Conservation (phyloP, 306 rosid species). For the Echinosophora koreensis region DNA sequence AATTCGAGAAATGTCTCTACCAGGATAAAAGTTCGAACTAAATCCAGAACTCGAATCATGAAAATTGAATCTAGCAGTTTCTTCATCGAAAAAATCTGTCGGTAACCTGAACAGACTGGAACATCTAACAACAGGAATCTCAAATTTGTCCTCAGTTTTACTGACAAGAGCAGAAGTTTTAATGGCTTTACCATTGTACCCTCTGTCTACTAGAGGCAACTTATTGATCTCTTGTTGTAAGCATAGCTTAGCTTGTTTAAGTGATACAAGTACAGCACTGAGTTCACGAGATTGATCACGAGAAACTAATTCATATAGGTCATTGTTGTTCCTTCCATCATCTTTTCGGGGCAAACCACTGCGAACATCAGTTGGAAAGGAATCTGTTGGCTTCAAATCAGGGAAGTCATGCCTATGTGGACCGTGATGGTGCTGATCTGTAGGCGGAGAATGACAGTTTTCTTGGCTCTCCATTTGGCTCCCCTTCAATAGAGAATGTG, state of each 20-base stretch:
- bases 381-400: conserved; percentile 21
- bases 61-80: conserved; percentile 41
- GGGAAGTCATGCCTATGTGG: conserved; percentile 28
- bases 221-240: conserved; percentile 54
- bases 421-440: conserved; percentile 37
- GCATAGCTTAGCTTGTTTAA: conserved; percentile 65
- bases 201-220: conserved; percentile 46
- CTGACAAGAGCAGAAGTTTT: conserved; percentile 36
- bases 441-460: conserved; percentile 41
- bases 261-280: conserved; percentile 66
- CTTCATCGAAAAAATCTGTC: conserved; percentile 58
- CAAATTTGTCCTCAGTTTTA: conserved; percentile 48
- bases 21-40: conserved; percentile 32
- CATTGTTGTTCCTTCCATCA: conserved; percentile 42
- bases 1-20: conserved; percentile 32
- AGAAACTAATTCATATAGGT: conserved; percentile 64
- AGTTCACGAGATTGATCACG: conserved; percentile 51
- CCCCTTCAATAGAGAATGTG: conserved; percentile 48
- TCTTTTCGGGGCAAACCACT: conserved; percentile 37
- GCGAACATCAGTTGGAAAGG: conserved; percentile 41
- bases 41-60: conserved; percentile 43
- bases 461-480: conserved; percentile 49
- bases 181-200: conserved; percentile 40
- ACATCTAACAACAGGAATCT: conserved; percentile 54
- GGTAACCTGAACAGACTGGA: conserved; percentile 80